Evolutionary conservation across 2,329 filamentous ascomycete genomes (phyloP).

Genomic region (Lasiodiplodia sp.): DNA sequence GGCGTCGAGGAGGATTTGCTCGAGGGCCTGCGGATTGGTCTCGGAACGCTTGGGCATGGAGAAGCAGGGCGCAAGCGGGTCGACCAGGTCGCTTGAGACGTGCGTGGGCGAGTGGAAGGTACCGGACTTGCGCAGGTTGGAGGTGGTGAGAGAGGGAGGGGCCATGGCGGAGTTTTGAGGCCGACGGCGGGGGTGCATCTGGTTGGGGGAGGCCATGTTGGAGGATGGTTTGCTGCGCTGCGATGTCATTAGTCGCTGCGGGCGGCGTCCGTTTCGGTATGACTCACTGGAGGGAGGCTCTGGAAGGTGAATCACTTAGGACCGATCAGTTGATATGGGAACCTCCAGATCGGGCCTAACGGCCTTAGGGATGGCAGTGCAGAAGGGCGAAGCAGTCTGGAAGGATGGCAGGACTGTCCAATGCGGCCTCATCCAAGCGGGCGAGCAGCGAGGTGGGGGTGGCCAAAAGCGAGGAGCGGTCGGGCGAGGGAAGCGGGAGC

Average conservation of each 20-base stretch:
- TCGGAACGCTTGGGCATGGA: slow-evolving; percentile 57
- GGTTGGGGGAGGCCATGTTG: slow-evolving; percentile 48
- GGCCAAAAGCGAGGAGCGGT: neutral
- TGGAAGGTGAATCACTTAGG: slow-evolving; percentile 8
- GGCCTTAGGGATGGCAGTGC: slow-evolving; percentile 5
- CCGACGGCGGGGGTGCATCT: slow-evolving; percentile 55
- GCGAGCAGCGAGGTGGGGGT: slow-evolving; percentile 2
- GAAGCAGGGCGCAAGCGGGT: slow-evolving; percentile 46
- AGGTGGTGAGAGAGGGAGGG: slow-evolving; percentile 43
- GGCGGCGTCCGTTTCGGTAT: slow-evolving; percentile 22
- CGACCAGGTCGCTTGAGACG: slow-evolving; percentile 48
- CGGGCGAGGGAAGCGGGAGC: neutral
- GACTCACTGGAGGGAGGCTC: slow-evolving; percentile 18
- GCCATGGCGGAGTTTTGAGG: slow-evolving; percentile 46
- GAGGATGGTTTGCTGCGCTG: slow-evolving; percentile 24
- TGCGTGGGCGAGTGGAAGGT: slow-evolving; percentile 57
- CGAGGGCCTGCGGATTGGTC: slow-evolving; percentile 57
- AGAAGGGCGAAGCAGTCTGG: slow-evolving; percentile 22
- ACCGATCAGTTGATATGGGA: slow-evolving; percentile 16
- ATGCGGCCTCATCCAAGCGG: slow-evolving; percentile 6
- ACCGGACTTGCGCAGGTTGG: slow-evolving; percentile 56
- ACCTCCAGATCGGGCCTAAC: slow-evolving; percentile 16
- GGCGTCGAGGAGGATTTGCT: slow-evolving; percentile 56
- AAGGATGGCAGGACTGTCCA: neutral
- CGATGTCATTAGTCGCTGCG: slow-evolving; percentile 11